phyloP scores from a whole-genome alignment of 768 basidiomycete species.

The Termitomyces sp. region DNA sequence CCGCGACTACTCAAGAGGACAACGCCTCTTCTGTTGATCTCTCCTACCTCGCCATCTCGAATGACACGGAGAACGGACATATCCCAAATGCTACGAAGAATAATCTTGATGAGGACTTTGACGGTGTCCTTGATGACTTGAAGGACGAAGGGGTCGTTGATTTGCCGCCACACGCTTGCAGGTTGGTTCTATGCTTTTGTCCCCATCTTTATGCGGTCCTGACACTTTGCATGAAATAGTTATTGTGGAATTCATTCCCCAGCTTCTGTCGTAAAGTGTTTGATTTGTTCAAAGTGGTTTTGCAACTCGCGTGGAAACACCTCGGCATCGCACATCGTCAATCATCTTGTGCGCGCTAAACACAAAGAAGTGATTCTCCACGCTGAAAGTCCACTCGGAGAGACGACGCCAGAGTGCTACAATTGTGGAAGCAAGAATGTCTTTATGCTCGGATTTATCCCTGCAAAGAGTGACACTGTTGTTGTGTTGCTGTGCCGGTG shows the following conservation, averaged over 20 bases:
- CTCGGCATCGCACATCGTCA: conserved; percentile 97
- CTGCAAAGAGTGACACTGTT: conserved; percentile 98
- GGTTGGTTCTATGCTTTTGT: conserved; percentile 45
- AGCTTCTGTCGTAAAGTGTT: conserved; percentile 93
- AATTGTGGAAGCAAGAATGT: conserved; percentile 99
- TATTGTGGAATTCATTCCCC: conserved; percentile 99
- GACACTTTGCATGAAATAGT: conserved; percentile 36
- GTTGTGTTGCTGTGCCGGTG: conserved; percentile 96
- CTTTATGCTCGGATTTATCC: conserved; percentile 99
- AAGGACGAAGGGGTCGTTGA: conserved; percentile 79
- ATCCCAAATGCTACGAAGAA: conserved; percentile 28
- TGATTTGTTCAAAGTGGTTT: conserved; percentile 93
- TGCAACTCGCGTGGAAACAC: conserved; percentile 99
- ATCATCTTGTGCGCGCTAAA: conserved; percentile 97
- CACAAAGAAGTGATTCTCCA: conserved; percentile 99
- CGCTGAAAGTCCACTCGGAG: conserved; percentile 91
- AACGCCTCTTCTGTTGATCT: conserved; percentile 62
- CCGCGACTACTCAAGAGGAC: conserved; percentile 57
- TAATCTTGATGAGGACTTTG: conserved; percentile 78
- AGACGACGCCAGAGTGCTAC: conserved; percentile 98
- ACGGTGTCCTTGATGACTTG: conserved; percentile 84
- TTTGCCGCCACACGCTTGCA: conserved; percentile 93
- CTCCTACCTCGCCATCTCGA: conserved; percentile 63
- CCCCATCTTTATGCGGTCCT: conserved; percentile 10
- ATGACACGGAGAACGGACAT: conserved; percentile 42